Base-by-base conservation (phyloP, 2,329 filamentous ascomycete species). In the Uncinocarpus reesii region DNA sequence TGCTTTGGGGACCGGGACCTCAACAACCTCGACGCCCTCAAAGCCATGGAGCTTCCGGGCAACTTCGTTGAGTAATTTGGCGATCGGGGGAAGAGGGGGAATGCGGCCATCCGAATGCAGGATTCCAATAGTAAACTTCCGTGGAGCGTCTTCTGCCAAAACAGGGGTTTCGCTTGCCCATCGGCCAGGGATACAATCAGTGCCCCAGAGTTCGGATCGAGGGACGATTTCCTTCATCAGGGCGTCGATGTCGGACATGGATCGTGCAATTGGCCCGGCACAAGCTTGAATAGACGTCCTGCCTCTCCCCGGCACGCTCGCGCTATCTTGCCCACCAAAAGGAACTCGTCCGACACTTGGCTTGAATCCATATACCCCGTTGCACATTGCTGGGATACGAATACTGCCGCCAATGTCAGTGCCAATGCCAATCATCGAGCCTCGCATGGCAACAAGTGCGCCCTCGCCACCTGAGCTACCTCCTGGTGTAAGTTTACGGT, bases 391-490 rank as follows among this genome's bases (percentile, higher is more conserved):
- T 0, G 70, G 70, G 5, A 72, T 59, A 2, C 70, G 63, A 40
- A 71, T 68, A 37, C 65, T 69, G 18, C 70, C 70, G 6, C 67
- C 69, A 40, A 83, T 72, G 61, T 83, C 80, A 0, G 80, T 83
- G 0, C 78, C 79, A 10, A 82, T 69, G 1, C 81, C 81, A 1
- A 83, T 57, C 45, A 78, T 68, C 26, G 69, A 74, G 0, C 79
- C 79, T 23, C 71, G 69, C 67, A 83, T 72, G 3, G 73, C 75
- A 16, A 83, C 56, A 7, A 83, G 61, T 0, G 75, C 77, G 0
- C 73, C 79, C 59, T 84, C 80, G 10, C 83, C 83, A 8, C 82
- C 82, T 0, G 76, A 79, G 7, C 74, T 78, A 1, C 83, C 83
- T 4, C 83, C 83, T 0, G 78, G 72, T 0, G 76, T 79, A 26